A percentile compares a stretch with the other conserved stretches of the same genome.
Conservation (phyloP, 345 rosid genomes). For the Excoecaria cochinchinensis region DNA sequence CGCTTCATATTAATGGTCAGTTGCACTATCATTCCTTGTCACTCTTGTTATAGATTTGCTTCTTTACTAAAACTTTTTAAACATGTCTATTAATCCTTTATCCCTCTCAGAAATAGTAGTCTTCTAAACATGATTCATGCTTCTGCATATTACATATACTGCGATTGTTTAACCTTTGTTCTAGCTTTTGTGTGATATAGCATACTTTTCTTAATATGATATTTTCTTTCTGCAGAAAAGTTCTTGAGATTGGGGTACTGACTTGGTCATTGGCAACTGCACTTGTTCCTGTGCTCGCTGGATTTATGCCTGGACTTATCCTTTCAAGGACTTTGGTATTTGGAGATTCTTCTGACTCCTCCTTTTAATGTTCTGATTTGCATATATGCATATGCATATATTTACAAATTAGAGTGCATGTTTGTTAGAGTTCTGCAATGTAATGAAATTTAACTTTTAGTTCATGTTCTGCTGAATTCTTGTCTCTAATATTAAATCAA, state of each 20-base stretch:
- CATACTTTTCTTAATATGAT: not conserved
- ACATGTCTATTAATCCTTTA: not conserved
- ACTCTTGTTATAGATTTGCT: too few relatives aligned
- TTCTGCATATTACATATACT: not conserved
- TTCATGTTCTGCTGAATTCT: not conserved
- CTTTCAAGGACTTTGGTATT: constrained; percentile 77
- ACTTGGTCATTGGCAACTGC: constrained; percentile 89
- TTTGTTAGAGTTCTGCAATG: not conserved
- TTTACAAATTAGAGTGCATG: not conserved
- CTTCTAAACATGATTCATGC: not conserved
- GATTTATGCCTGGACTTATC: constrained; percentile 85
- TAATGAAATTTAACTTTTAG: not conserved
- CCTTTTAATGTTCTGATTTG: not conserved
- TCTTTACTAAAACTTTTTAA: too few relatives aligned
- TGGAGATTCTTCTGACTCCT: constrained; percentile 9
- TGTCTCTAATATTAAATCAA: not conserved
- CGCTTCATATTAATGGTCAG: too few relatives aligned
- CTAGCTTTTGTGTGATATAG: not conserved
- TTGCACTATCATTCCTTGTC: too few relatives aligned
- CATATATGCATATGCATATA: not conserved
- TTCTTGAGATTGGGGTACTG: constrained; percentile 81
- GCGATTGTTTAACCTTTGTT: not conserved
- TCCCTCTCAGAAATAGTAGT: not conserved
- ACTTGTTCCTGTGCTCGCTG: constrained; percentile 78
- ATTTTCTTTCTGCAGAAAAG: constrained; percentile 52